Base-by-base conservation (phyloP, 169 alveolate species). In the Cryptosporidium felis region DNA sequence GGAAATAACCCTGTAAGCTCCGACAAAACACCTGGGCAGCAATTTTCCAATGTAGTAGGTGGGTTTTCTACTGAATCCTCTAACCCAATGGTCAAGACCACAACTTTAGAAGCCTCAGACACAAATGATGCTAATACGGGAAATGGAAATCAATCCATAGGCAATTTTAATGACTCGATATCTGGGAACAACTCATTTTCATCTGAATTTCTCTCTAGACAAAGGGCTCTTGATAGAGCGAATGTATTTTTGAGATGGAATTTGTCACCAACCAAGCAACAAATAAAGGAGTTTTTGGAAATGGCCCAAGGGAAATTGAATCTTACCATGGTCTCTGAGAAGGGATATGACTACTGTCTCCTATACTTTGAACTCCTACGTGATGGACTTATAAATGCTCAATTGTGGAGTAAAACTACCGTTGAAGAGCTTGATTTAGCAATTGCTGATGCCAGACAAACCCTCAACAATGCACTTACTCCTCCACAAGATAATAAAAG, bases 191-290 rank as follows among this genome's bases (percentile, higher is more conserved):
- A 44, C 26, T 56, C 34, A 23, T 18, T 46, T 16, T 38, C 58
- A 2, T 40, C 44, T 16, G 85, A 74, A 53, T 74, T 74, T 74
- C 53, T 74, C 5, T 49, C 67, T 1, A 28, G 85, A 53, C 85
- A 74, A 30, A 74, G 61, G 28, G 85, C 85, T 10, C 58, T 74
- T 23, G 85, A 74, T 38, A 74, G 85, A 41, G 85, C 85, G 3
- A 74, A 74, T 53, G 67, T 74, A 14, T 74, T 74, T 23, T 56
- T 74, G 8, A 74, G 85, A 74, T 74, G 85, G 85, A 74, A 74
- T 36, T 74, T 74, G 14, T 14, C 67, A 14, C 85, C 85, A 36
- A 8, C 65, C 14, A 74, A 58, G 36, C 49, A 53, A 18, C 85
- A 74, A 28, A 41, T 74, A 26, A 30, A 3, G 18, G 85, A 74